Evolutionary conservation across 2,329 filamentous ascomycete genomes (phyloP).

Genomic region (Trichoderma pleuroti): DNA sequence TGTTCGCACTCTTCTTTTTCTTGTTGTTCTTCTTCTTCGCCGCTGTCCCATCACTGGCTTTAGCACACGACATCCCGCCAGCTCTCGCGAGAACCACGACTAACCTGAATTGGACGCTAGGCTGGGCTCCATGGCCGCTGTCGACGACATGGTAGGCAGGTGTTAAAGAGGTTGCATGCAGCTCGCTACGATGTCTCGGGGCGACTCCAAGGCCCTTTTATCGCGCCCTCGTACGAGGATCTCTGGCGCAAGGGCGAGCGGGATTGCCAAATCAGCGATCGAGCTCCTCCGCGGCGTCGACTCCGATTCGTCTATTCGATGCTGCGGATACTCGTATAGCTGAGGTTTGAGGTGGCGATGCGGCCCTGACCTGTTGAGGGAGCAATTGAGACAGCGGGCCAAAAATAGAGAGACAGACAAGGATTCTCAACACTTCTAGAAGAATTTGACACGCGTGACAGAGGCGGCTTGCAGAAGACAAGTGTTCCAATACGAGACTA

Average conservation of each 20-base stretch:
- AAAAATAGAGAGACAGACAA: not conserved
- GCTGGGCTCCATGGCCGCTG: constrained; percentile 34
- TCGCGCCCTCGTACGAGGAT: not conserved
- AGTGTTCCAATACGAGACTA: not conserved
- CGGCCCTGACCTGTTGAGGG: not conserved
- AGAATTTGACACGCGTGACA: not conserved
- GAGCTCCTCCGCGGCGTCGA: constrained; percentile 4
- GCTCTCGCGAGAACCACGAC: constrained; percentile 23
- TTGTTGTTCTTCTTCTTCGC: constrained; percentile 57
- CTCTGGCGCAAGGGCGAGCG: not conserved
- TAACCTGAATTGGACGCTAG: constrained; percentile 37
- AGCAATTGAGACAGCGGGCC: constrained; percentile 15
- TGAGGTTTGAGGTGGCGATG: not conserved
- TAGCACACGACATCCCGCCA: constrained; percentile 31
- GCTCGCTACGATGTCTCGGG: constrained; percentile 3
- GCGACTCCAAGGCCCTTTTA: not conserved
- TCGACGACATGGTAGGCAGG: constrained; percentile 39
- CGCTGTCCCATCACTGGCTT: constrained; percentile 32
- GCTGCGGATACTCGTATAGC: constrained; percentile 9
- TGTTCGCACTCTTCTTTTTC: constrained; percentile 56
- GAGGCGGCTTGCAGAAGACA: constrained; percentile 1
- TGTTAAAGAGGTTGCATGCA: constrained; percentile 26
- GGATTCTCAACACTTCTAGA: not conserved
- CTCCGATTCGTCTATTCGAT: constrained; percentile 18
- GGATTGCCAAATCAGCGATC: constrained; percentile 1